Conservation (phyloP, 2,329 filamentous ascomycete species). For the Trichocomaceae sp. region DNA sequence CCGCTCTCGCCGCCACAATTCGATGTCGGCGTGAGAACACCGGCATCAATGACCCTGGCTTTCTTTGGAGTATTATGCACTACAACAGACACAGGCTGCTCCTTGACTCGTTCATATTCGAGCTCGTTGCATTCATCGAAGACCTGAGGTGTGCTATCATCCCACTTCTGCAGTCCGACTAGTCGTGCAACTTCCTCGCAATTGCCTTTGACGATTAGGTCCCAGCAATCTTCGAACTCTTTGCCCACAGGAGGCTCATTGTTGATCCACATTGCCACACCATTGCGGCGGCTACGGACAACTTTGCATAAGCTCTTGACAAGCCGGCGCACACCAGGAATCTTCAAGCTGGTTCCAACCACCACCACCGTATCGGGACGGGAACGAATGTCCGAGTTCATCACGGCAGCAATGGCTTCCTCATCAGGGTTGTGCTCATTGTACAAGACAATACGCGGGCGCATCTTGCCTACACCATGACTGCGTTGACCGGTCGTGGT, state of each 20-base stretch:
- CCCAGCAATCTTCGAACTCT: slow-evolving; percentile 89
- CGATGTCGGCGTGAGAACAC: slow-evolving; percentile 38
- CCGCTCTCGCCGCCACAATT: slow-evolving; percentile 34
- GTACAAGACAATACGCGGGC: slow-evolving; percentile 92
- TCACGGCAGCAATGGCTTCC: slow-evolving; percentile 89
- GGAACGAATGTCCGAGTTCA: slow-evolving; percentile 73
- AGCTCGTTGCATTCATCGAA: slow-evolving; percentile 40
- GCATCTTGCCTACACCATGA: slow-evolving; percentile 82
- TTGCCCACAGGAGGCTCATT: slow-evolving; percentile 73
- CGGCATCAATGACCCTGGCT: slow-evolving; percentile 23
- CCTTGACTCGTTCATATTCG: slow-evolving; percentile 39
- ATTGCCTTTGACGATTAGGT: slow-evolving; percentile 77
- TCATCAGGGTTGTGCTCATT: slow-evolving; percentile 96
- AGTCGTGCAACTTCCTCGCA: slow-evolving; percentile 80
- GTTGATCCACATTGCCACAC: slow-evolving; percentile 92
- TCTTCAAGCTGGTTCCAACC: slow-evolving; percentile 90
- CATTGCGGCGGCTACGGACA: slow-evolving; percentile 69
- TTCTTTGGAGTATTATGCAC: slow-evolving; percentile 30
- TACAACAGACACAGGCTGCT: slow-evolving; percentile 35
- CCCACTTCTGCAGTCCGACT: slow-evolving; percentile 56
- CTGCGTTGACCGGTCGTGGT: slow-evolving; percentile 78
- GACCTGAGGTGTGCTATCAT: slow-evolving; percentile 41
- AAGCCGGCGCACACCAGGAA: slow-evolving; percentile 83
- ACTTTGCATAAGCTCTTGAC: slow-evolving; percentile 85
- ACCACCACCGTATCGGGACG: slow-evolving; percentile 89